Evolutionary conservation across 163 green algal genomes (phyloP).

Genomic region (Trebouxia gelatinosa): DNA sequence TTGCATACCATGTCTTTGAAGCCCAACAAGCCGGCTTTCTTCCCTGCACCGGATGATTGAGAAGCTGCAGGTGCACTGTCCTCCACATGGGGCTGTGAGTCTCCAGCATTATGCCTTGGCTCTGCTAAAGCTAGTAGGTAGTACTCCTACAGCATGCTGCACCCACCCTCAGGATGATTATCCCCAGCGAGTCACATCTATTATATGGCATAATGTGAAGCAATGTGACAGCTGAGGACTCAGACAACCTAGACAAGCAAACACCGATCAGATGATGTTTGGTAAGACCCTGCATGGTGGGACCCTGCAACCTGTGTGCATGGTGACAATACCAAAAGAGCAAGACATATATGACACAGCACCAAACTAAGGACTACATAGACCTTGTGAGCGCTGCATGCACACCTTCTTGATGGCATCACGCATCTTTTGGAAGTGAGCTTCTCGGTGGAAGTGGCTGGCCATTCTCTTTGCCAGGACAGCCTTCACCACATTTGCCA

Average conservation of each 20-base stretch:
- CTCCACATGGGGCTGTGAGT: no score
- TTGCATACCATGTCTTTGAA: no score
- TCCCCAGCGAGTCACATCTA: not conserved
- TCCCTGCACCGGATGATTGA: no score
- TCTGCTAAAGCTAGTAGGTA: conserved; percentile 32
- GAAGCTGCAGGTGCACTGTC: no score
- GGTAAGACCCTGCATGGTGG: conserved; percentile 1
- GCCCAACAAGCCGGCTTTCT: no score
- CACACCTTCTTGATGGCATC: conserved; percentile 47
- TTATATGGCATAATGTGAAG: not conserved
- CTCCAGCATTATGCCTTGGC: no score
- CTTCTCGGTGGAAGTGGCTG: conserved; percentile 45
- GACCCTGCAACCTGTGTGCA: not conserved
- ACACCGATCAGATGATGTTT: conserved; percentile 1
- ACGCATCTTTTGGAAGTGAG: conserved; percentile 50
- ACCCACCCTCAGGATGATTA: no score
- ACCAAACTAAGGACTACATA: not conserved
- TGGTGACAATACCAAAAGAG: not conserved
- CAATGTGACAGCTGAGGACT: not conserved
- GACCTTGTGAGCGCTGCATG: not conserved
- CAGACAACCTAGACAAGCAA: conserved; percentile 4
- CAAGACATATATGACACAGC: not conserved
- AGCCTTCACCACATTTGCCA: conserved; percentile 31
- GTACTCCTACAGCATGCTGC: conserved; percentile 45
- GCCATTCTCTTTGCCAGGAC: conserved; percentile 45